Base-by-base conservation (phyloP, 1,139 yeast genomes). In the Kodamaea anthophila region DNA sequence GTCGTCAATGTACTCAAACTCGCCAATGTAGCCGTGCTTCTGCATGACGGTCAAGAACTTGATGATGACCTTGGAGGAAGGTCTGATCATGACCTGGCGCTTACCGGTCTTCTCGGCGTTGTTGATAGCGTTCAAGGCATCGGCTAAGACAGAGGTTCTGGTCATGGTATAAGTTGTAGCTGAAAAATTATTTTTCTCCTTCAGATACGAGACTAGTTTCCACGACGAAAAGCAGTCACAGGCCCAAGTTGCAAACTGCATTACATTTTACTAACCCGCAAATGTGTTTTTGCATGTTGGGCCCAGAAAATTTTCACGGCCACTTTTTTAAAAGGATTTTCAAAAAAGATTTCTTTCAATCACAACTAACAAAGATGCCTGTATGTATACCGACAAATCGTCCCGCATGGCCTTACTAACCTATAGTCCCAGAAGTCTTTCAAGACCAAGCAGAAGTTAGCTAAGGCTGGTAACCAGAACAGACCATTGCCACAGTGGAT, bases 401-500 rank as follows among this genome's bases (percentile, higher is more conserved):
- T 9, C 9, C 9, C 18, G 18, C 9, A 6, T 9, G 18, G 6
- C 14, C 10, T 11, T 47, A 50, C 55, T 50, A 49, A 49, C 53
- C 31, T 29, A 22, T 65, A 85, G 96, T 80, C 93, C 65, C 91
- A 88, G 75, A 93, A 93, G 77, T 78, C 96, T 58, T 87, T 93
- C 82, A 87, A 75, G 72, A 85, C 84, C 74, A 93, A 93, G 87
- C 94, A 88, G 77, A 91, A 87, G 82, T 82, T 93, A 71, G 96
- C 96, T 67, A 91, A 91, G 83, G 97, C 96, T 66, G 81, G 81
- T 69, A 91, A 88, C 77, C 96, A 87, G 76, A 91, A 88, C 93
- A 86, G 98, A 79, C 96, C 97, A 66, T 83, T 93, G 69, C 98
- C 99, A 62, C 96, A 91, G 77, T 93, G 97, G 97, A 77, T 88